Conservation (phyloP, 2,329 filamentous ascomycete genomes). For the Phialophora tarda region DNA sequence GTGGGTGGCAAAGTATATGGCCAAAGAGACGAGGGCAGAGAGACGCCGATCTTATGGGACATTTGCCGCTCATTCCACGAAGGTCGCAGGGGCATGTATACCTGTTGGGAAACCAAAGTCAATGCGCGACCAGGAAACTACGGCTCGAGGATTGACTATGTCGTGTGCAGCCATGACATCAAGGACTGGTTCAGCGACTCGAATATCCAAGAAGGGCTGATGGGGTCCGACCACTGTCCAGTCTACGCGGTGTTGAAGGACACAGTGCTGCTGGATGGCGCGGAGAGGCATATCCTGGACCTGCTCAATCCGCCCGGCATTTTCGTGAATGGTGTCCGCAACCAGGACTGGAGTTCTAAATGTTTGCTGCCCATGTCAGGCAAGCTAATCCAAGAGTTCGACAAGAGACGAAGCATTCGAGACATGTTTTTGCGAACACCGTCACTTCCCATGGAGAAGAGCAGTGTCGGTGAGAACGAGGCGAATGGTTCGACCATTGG, state of each 20-base stretch:
- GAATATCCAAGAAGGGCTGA: conserved; percentile 89
- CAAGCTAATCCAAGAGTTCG: conserved; percentile 83
- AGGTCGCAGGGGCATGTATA: conserved; percentile 85
- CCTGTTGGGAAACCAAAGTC: conserved; percentile 93
- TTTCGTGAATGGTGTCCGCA: conserved; percentile 68
- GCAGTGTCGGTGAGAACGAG: background rate
- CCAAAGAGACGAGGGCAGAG: conserved; percentile 70
- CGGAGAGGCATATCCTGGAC: conserved; percentile 66
- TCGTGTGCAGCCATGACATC: conserved; percentile 83
- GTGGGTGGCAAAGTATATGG: conserved; percentile 72
- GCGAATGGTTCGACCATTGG: background rate
- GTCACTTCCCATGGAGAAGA: background rate
- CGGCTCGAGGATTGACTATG: conserved; percentile 84
- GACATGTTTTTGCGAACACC: conserved; percentile 80
- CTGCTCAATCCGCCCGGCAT: conserved; percentile 77
- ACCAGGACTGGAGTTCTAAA: conserved; percentile 69
- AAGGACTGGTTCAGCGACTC: conserved; percentile 78
- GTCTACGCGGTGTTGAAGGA: conserved; percentile 80
- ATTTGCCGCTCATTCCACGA: conserved; percentile 82
- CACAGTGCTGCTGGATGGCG: conserved; percentile 58
- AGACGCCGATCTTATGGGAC: conserved; percentile 78
- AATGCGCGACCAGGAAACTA: conserved; percentile 96
- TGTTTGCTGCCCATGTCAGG: conserved; percentile 77
- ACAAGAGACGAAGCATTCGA: conserved; percentile 57
- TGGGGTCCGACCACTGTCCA: conserved; percentile 95